Base-by-base conservation (phyloP, 2,329 filamentous ascomycete species). In the Claviceps citrina region DNA sequence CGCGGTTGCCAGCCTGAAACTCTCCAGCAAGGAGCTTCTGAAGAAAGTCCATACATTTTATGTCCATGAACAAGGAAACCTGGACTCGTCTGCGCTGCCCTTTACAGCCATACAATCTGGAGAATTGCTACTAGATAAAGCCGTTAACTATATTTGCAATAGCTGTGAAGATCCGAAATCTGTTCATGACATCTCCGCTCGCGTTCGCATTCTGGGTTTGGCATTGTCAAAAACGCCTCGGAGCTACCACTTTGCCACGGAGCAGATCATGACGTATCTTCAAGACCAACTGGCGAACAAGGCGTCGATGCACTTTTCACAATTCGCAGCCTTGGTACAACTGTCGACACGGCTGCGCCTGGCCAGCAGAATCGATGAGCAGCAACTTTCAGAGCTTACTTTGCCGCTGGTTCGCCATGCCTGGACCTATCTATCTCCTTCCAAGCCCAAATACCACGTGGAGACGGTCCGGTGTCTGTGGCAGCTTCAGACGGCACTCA, bases 381-480 rank as follows among this genome's bases (percentile, higher is more conserved):
- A 59, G n/a, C 68, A 76, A 19, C 54, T 80, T 37, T 79, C 68
- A 41, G 68, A 64, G 41, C 61, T 93, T 7, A 72, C 89, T 5
- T 68, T 75, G 16, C 68, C 73, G 22, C 63, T 96, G 18, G 77
- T 91, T 13, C 66, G 67, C 2, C 72, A 79, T 41, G 70, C 89
- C 0, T 98, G 91, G 91, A 59, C 65, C 5, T 85, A 84, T 51
- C 62, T 98, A 30, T 83, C 85, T 0, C 79, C 84, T n/a, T 70
- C 78, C 10, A 78, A 80, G 46, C 86, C 87, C 0, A 94, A 94
- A 54, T 93, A 89, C 49, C 91, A 96, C 53, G 87, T 98, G 25
- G 93, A 98, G 62, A 80, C 86, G 15, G 84, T 93, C 7, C 77
- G 83, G 42, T 81, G 78, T 49, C 64, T 98, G 30, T 93, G 91